These are phyloP conservation scores for Candida nonsorbophila DNA, from an alignment of 805 yeast species.

Conservation along the genomic window DNA sequence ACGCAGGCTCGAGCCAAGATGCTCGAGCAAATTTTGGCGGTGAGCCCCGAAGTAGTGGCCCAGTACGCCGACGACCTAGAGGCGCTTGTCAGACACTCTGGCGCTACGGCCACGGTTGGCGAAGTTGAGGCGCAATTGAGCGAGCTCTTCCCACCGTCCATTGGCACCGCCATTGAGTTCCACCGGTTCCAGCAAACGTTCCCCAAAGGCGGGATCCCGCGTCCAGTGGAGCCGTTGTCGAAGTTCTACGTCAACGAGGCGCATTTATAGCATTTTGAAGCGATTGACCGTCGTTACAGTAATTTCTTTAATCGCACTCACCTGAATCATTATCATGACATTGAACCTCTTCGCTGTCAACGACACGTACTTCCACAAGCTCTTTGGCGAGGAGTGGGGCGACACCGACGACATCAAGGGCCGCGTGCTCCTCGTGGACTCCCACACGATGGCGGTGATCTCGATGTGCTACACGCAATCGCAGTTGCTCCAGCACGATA, in stretches of 20 bases:
- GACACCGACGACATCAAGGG: slow-evolving; percentile 5
- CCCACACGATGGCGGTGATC: slow-evolving; percentile 72
- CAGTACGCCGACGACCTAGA: slow-evolving; percentile 2
- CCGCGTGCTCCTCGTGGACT: slow-evolving; percentile 69
- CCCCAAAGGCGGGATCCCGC: slow-evolving; percentile 5
- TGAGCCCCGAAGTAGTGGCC: background rate
- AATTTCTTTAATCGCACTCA: too few species aligned
- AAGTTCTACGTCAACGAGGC: slow-evolving; percentile 8
- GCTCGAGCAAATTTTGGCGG: background rate
- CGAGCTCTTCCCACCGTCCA: slow-evolving; percentile 5
- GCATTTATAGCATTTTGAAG: slow-evolving; percentile 6
- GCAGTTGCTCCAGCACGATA: slow-evolving; percentile 71
- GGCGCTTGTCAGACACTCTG: slow-evolving; percentile 2
- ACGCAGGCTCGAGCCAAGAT: background rate
- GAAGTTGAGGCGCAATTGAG: slow-evolving; percentile 2
- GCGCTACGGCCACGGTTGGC: background rate
- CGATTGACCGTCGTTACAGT: too few species aligned
- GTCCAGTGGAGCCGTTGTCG: slow-evolving; percentile 10
- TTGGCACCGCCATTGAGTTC: slow-evolving; percentile 2
- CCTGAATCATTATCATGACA: slow-evolving; percentile 16
- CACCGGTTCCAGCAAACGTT: slow-evolving; percentile 5
- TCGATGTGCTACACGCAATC: slow-evolving; percentile 91
- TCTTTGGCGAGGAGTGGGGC: slow-evolving; percentile 14
- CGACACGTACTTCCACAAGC: slow-evolving; percentile 23
- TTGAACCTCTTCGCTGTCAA: slow-evolving; percentile 22